A percentile compares a stretch with the other conserved stretches of the same genome.
Evolutionary conservation across 805 yeast species (phyloP).

Genomic region (Ogataea paraovalis): DNA sequence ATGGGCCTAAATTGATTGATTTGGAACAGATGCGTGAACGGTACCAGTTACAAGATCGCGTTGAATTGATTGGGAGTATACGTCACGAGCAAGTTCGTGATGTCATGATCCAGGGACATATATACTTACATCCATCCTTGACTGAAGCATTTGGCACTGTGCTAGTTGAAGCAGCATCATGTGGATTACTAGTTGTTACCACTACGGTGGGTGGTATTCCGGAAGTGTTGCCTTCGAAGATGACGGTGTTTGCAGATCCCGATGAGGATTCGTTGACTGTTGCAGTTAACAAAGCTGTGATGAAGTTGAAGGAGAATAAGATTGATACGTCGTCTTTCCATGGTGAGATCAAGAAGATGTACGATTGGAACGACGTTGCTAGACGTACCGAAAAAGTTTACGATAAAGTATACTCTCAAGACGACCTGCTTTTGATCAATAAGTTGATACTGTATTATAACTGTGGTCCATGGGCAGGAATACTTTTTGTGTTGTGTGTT

Average conservation of each 20-base stretch:
- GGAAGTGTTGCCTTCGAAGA: slow-evolving; percentile 87
- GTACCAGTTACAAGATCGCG: slow-evolving; percentile 80
- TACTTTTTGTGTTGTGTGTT: slow-evolving; percentile 72
- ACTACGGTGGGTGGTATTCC: slow-evolving; percentile 98
- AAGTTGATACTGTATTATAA: slow-evolving; percentile 62
- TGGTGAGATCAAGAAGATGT: slow-evolving; percentile 71
- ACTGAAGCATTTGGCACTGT: slow-evolving; percentile 99
- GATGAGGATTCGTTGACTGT: slow-evolving; percentile 77
- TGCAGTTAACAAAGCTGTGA: slow-evolving; percentile 70
- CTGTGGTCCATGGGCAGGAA: slow-evolving; percentile 83
- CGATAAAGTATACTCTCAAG: slow-evolving; percentile 34
- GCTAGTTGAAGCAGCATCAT: slow-evolving; percentile 93
- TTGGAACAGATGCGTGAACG: slow-evolving; percentile 93
- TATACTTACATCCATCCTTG: slow-evolving; percentile 86
- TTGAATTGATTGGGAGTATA: slow-evolving; percentile 78
- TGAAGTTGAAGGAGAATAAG: slow-evolving; percentile 46
- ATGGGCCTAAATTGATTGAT: slow-evolving; percentile 93
- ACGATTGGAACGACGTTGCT: slow-evolving; percentile 91
- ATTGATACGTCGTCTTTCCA: slow-evolving; percentile 79
- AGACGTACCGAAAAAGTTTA: slow-evolving; percentile 81
- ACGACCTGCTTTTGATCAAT: slow-evolving; percentile 40
- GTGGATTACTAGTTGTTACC: slow-evolving; percentile 90
- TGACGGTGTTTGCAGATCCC: slow-evolving; percentile 90
- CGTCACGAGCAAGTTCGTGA: slow-evolving; percentile 91
- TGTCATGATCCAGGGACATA: slow-evolving; percentile 90